Percentiles rank a stretch among this genome's conserved stretches.
These are phyloP conservation scores for Cucurbita ficifolia DNA, from an alignment of 306 rosid genomes.

Conservation along the genomic window DNA sequence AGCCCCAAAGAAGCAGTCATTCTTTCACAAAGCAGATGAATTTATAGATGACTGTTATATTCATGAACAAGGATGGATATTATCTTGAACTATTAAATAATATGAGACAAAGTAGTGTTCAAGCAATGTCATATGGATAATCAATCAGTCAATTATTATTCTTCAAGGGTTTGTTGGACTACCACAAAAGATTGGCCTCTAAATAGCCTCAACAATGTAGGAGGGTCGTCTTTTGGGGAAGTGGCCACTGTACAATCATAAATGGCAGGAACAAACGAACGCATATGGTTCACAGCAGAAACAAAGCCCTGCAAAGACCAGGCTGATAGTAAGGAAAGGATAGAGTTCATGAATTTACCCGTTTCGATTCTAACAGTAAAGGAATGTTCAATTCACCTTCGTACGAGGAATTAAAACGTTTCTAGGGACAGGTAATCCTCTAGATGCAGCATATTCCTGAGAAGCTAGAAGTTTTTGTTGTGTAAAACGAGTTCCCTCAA, in stretches of 20 bases:
- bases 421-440: slow-evolving; percentile 59
- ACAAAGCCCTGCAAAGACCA: slow-evolving; percentile 59
- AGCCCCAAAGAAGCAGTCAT: background rate
- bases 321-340: background rate
- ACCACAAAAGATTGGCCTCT: slow-evolving; percentile 58
- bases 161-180: slow-evolving; percentile 17
- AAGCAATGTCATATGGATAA: background rate
- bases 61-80: background rate
- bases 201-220: slow-evolving; percentile 54
- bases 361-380: background rate
- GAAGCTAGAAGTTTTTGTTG: slow-evolving; percentile 55
- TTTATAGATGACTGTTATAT: background rate
- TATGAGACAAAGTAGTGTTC: background rate
- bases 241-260: slow-evolving; percentile 72
- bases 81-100: background rate
- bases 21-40: background rate
- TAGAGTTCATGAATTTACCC: background rate
- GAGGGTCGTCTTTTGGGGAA: slow-evolving; percentile 40
- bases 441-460: slow-evolving; percentile 69
- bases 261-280: slow-evolving; percentile 51
- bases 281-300: slow-evolving; percentile 38
- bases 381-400: slow-evolving; percentile 35
- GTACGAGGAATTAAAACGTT: slow-evolving; percentile 86
- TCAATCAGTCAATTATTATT: slow-evolving; percentile 8
- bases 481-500: slow-evolving; percentile 87